Percentiles rank a stretch among this genome's conserved stretches.
phyloP scores from a whole-genome alignment of 139 green algal species.

The Mychonastes homosphaera region DNA sequence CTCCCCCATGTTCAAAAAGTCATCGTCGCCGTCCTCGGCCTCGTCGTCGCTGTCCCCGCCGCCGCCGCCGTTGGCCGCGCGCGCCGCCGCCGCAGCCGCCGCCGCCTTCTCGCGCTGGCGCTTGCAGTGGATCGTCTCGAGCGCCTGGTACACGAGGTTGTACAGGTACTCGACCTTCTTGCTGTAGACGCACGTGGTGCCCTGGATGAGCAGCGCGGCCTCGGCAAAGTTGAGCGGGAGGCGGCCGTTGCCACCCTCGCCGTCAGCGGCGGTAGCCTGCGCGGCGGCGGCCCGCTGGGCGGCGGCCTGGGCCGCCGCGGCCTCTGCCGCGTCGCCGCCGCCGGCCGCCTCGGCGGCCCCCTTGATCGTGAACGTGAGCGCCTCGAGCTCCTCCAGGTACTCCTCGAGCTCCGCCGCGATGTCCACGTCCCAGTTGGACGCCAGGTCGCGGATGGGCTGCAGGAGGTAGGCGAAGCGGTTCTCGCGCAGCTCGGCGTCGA shows the following conservation, averaged over 20 bases:
- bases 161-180: conserved; percentile 85
- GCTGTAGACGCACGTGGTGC: conserved; percentile 68
- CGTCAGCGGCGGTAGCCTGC: no score
- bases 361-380: conserved; percentile 60
- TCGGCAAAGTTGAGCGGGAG: conserved; percentile 69
- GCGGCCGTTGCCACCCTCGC: conserved; percentile 8
- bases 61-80: background rate
- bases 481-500: conserved; percentile 26
- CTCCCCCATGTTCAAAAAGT: conserved; percentile 43
- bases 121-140: conserved; percentile 28
- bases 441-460: conserved; percentile 73
- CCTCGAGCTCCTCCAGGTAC: conserved; percentile 68
- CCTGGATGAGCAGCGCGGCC: conserved; percentile 47
- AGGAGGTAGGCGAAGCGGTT: conserved; percentile 56
- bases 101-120: conserved; percentile 10
- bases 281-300: no score
- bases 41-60: background rate
- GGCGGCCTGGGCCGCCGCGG: no score
- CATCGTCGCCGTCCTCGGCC: conserved; percentile 42
- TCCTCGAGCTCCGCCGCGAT: conserved; percentile 75
- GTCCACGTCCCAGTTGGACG: conserved; percentile 77
- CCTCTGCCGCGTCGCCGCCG: no score
- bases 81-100: no score
- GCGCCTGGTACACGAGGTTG: conserved; percentile 60
- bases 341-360: no score